Evolutionary conservation across 139 green algal species (phyloP).

Genomic region (Tetraselmis striata): DNA sequence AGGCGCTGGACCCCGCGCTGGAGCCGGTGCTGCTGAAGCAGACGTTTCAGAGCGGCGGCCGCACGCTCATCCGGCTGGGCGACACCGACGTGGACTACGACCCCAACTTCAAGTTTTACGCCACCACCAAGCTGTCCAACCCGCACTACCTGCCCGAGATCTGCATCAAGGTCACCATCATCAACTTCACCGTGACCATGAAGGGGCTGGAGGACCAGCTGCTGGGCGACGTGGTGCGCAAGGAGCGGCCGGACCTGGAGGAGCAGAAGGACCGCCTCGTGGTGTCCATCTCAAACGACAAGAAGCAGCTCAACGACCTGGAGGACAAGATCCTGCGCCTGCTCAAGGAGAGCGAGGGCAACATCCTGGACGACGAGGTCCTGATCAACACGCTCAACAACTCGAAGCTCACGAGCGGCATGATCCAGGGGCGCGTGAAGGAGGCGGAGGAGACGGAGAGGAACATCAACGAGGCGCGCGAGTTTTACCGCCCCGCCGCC

Average conservation of each 20-base stretch:
- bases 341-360: constrained; percentile 75
- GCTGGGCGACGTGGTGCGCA: constrained; percentile 66
- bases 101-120: constrained; percentile 72
- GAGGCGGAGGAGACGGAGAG: constrained; percentile 76
- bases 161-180: constrained; percentile 78
- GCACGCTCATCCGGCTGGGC: constrained; percentile 64
- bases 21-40: constrained; percentile 68
- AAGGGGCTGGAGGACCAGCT: constrained; percentile 80
- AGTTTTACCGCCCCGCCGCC: constrained; percentile 67
- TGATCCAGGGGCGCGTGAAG: constrained; percentile 69
- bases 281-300: constrained; percentile 68
- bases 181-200: constrained; percentile 78
- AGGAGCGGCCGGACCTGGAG: constrained; percentile 62
- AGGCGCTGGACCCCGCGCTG: constrained; percentile 68
- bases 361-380: constrained; percentile 85
- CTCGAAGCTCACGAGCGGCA: constrained; percentile 66
- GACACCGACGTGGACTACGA: constrained; percentile 76
- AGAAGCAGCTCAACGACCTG: constrained; percentile 73
- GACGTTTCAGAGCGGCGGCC: constrained; percentile 48
- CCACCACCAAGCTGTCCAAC: constrained; percentile 66
- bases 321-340: constrained; percentile 80
- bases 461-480: constrained; percentile 66
- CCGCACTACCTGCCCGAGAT: constrained; percentile 70
- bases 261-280: constrained; percentile 66
- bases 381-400: constrained; percentile 86